Evolutionary conservation across 768 basidiomycete species (phyloP).

Genomic region (Xerocomus potaroensis): DNA sequence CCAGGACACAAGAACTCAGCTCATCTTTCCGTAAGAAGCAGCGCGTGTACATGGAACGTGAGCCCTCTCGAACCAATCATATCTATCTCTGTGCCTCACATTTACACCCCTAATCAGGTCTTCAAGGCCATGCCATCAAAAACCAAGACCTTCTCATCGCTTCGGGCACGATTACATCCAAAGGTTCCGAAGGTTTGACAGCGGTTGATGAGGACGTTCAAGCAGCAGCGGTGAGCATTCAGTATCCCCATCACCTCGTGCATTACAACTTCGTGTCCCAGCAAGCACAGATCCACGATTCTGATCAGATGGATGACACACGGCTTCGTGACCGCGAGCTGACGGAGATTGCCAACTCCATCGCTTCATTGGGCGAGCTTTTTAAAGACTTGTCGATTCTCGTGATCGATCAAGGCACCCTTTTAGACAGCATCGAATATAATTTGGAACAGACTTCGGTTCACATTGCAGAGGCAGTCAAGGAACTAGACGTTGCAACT

Average conservation of each 20-base stretch:
- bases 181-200: slow-evolving; percentile 75
- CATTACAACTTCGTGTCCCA: slow-evolving; percentile 14
- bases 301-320: slow-evolving; percentile 39
- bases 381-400: slow-evolving; percentile 93
- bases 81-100: slow-evolving; percentile 3
- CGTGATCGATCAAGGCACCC: slow-evolving; percentile 96
- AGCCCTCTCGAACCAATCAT: slow-evolving; percentile 33
- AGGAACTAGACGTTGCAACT: slow-evolving; percentile 79
- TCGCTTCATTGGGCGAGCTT: slow-evolving; percentile 85
- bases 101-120: slow-evolving; percentile 45
- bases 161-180: slow-evolving; percentile 78
- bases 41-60: slow-evolving; percentile 97
- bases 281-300: slow-evolving; percentile 35
- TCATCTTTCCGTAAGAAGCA: slow-evolving; percentile 95
- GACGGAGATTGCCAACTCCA: slow-evolving; percentile 86
- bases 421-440: slow-evolving; percentile 95
- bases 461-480: slow-evolving; percentile 77
- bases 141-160: slow-evolving; percentile 93
- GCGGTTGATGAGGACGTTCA: slow-evolving; percentile 89
- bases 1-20: slow-evolving; percentile 90
- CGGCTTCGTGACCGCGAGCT: slow-evolving; percentile 64
- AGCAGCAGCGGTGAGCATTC: slow-evolving; percentile 70
- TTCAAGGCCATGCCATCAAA: slow-evolving; percentile 97
- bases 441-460: slow-evolving; percentile 91
- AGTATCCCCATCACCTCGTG: slow-evolving; percentile 12